A percentile compares a stretch with the other conserved stretches of the same genome.
These are phyloP conservation scores for Amanita inopinata DNA, from an alignment of 768 basidiomycete genomes.

Conservation along the genomic window DNA sequence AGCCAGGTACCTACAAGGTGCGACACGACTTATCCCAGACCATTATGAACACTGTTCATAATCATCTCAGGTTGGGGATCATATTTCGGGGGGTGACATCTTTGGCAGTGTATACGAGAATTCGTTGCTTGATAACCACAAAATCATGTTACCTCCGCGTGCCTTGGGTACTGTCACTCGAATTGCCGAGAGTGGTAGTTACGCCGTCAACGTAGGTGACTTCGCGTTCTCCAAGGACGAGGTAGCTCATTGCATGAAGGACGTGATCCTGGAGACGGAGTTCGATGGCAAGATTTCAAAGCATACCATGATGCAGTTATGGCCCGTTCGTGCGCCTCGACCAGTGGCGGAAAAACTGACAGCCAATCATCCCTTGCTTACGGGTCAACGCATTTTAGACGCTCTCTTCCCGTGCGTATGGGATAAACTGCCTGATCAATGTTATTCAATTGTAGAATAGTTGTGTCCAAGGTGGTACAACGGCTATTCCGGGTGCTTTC, in stretches of 20 bases:
- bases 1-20: slow-evolving; percentile 71
- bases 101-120: slow-evolving; percentile 96
- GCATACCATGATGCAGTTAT: slow-evolving; percentile 95
- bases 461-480: slow-evolving; percentile 95
- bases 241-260: slow-evolving; percentile 35
- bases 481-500: slow-evolving; percentile 97
- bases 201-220: slow-evolving; percentile 71
- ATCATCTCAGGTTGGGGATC: slow-evolving; percentile 73
- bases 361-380: slow-evolving; percentile 84
- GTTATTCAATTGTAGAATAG: slow-evolving; percentile 23
- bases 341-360: slow-evolving; percentile 94
- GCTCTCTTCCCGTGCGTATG: slow-evolving; percentile 83
- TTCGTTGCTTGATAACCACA: slow-evolving; percentile 92
- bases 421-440: background rate
- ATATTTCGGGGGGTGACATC: slow-evolving; percentile 94
- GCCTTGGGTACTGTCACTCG: slow-evolving; percentile 92
- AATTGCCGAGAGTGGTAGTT: slow-evolving; percentile 91
- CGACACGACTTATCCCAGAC: slow-evolving; percentile 6
- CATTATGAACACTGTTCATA: slow-evolving; percentile 1
- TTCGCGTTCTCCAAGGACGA: background rate
- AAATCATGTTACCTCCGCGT: slow-evolving; percentile 91
- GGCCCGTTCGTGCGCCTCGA: slow-evolving; percentile 97
- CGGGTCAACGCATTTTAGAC: slow-evolving; percentile 95
- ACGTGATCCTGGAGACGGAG: slow-evolving; percentile 93
- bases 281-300: slow-evolving; percentile 91